Base-by-base conservation (phyloP, 1,139 yeast genomes). In the Geotrichum phurueaensis region DNA sequence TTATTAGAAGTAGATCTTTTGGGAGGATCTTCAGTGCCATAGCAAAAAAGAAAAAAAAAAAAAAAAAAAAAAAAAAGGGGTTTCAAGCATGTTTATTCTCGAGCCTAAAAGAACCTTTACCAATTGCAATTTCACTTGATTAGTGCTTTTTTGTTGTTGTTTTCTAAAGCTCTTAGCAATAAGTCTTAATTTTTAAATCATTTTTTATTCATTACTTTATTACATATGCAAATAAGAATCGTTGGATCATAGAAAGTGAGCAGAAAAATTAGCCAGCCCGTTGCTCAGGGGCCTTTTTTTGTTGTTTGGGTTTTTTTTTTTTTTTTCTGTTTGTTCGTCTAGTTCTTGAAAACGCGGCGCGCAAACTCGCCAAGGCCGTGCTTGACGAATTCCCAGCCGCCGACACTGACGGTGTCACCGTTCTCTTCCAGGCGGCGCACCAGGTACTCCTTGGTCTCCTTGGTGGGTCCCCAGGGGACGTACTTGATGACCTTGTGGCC, bases 401-500 rank as follows among this genome's bases (percentile, higher is more conserved):
- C 90, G 73, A 89, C 96, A 77, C 95, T 86, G 9, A 91, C 96
- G 15, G 98, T 96, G 75, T 92, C 97, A 39, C 97, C 97, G 70
- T 94, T 94, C 77, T 94, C 99, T 76, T 92, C 97, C 66, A 94
- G 80, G 76, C 99, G 84, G 79, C 99, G 86, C 65, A 87, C 79
- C 67, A 94, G 78, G 73, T 94, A 94, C 68, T 90, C 96, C 77
- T 89, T 90, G 62, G 97, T 91, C 76, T 94, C 98, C 67, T 84
- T 77, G 62, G 96, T 96, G 49, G 98, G 98, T 10, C 98, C 98
- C 97, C 98, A 94, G 20, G 98, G 96, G 65, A 94, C 97, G 72
- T 92, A 94, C 75, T 92, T 92, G 76, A 92, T 86, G 62, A 94
- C 89, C 67, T 82, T 85, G 62, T 84, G 89, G 54, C 84, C 82